Conservation (phyloP, 2,329 filamentous ascomycete genomes). For the Colletotrichum godetiae region DNA sequence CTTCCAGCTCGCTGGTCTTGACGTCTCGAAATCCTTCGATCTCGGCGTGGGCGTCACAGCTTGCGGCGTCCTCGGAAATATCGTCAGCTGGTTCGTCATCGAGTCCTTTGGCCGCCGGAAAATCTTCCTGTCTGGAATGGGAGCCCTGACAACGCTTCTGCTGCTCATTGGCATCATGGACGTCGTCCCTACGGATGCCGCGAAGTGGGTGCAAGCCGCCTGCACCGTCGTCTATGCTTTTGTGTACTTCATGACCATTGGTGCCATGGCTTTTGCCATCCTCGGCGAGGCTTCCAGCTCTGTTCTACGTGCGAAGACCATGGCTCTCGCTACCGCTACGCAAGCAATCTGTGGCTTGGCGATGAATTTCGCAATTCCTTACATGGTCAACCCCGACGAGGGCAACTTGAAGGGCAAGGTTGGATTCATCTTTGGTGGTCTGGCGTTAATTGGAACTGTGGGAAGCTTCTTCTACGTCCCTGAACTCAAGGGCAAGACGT, state of each 20-base stretch:
- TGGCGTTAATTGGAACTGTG: conserved; percentile 36
- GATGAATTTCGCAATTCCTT: conserved; percentile 43
- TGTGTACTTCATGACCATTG: conserved; percentile 49
- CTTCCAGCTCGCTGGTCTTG: conserved; percentile 56
- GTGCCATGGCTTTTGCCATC: conserved; percentile 54
- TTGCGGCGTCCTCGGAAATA: conserved; percentile 52
- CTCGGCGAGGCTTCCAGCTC: conserved; percentile 64
- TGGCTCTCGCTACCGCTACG: conserved; percentile 54
- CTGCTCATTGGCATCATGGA: conserved; percentile 57
- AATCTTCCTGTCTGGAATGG: conserved; percentile 54
- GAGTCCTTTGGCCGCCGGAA: conserved; percentile 52
- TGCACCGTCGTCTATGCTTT: conserved; percentile 57
- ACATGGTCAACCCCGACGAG: conserved; percentile 41
- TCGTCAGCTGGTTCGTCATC: conserved; percentile 54
- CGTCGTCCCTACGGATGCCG: conserved; percentile 53
- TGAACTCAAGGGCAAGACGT: conserved; percentile 39
- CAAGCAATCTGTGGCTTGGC: conserved; percentile 51
- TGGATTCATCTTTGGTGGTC: conserved; percentile 38
- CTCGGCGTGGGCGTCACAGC: conserved; percentile 53
- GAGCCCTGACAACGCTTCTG: conserved; percentile 51
- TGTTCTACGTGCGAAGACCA: conserved; percentile 55
- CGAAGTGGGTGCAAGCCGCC: conserved; percentile 59
- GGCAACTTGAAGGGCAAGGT: conserved; percentile 47
- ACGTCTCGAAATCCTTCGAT: conserved; percentile 49
- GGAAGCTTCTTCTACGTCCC: conserved; percentile 39